A percentile compares a stretch with the other conserved stretches of the same genome.
Conservation (phyloP, 495 filamentous ascomycete species). For the Penicillium flavigenum region DNA sequence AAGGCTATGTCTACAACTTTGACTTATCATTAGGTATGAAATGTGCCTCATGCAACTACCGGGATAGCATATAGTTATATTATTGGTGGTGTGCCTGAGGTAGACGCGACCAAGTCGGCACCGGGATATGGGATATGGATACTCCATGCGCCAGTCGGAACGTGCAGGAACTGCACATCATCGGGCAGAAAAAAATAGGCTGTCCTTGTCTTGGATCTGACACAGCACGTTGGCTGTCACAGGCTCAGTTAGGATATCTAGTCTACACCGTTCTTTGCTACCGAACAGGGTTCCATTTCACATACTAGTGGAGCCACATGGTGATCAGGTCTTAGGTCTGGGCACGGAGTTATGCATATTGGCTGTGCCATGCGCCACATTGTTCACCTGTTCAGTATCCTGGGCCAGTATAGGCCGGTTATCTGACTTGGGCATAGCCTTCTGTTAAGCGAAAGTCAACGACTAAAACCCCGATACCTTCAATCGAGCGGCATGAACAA, state of each 20-base stretch:
- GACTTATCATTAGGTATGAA: conserved; percentile 60
- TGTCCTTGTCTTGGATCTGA: conserved; percentile 68
- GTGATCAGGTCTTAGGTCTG: conserved; percentile 28
- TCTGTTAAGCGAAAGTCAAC: neutral
- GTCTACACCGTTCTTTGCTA: conserved; percentile 3
- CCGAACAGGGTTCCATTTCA: conserved; percentile 36
- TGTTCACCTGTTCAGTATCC: neutral
- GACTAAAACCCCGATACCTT: conserved; percentile 21
- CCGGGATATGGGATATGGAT: conserved; percentile 67
- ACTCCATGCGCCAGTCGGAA: conserved; percentile 64
- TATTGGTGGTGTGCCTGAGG: conserved; percentile 63
- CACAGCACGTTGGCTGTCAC: conserved; percentile 90
- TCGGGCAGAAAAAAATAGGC: conserved; percentile 76
- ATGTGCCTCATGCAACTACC: conserved; percentile 77
- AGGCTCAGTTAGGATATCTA: conserved; percentile 33
- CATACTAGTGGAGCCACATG: conserved; percentile 94
- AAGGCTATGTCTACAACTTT: conserved; percentile 87
- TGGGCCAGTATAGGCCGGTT: neutral
- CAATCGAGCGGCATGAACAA: conserved; percentile 65
- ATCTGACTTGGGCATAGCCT: neutral
- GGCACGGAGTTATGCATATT: conserved; percentile 78
- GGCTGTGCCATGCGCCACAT: conserved; percentile 44
- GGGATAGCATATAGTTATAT: conserved; percentile 81
- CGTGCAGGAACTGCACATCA: conserved; percentile 66
- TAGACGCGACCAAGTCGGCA: conserved; percentile 31